Percentiles rank a stretch among this genome's conserved stretches.
Evolutionary conservation across 2,329 filamentous ascomycete species (phyloP).

Genomic region (Penicillium sp.): DNA sequence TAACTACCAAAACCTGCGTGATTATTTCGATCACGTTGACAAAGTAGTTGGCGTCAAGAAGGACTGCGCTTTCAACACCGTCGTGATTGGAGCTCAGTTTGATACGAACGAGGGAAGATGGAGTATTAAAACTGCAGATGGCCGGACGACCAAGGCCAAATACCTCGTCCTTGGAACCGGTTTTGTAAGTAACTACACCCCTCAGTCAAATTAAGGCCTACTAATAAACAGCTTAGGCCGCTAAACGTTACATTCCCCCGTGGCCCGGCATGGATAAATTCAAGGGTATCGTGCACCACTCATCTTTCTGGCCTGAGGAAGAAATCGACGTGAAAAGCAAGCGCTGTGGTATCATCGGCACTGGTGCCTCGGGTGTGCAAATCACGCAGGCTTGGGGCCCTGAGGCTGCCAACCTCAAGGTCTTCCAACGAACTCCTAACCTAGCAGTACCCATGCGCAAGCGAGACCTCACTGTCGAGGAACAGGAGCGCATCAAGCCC

Average conservation of each 20-base stretch:
- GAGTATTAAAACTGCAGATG: conserved; percentile 47
- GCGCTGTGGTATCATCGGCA: conserved; percentile 56
- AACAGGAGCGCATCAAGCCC: conserved; percentile 51
- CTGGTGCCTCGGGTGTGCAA: conserved; percentile 57
- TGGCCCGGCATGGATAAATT: conserved; percentile 46
- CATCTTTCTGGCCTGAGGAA: conserved; percentile 55
- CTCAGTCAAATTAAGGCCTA: background rate
- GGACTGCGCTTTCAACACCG: conserved; percentile 48
- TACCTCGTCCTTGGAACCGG: conserved; percentile 52
- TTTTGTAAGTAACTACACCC: conserved; percentile 28
- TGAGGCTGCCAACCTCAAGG: conserved; percentile 52
- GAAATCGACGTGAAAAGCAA: conserved; percentile 49
- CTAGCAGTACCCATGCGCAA: conserved; percentile 63
- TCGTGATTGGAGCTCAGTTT: conserved; percentile 46
- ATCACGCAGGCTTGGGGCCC: conserved; percentile 61
- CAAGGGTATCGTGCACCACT: conserved; percentile 55
- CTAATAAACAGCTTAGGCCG: conserved; percentile 20
- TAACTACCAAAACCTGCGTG: conserved; percentile 39
- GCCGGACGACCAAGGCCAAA: conserved; percentile 40
- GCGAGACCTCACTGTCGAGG: conserved; percentile 48
- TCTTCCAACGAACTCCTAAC: conserved; percentile 69
- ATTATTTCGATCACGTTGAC: conserved; percentile 52
- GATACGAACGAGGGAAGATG: conserved; percentile 41
- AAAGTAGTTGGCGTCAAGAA: conserved; percentile 46
- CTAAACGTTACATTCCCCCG: conserved; percentile 46